These are phyloP conservation scores for Eutrema salsugineum DNA, from an alignment of 441 rosid genomes.

Conservation along the genomic window DNA sequence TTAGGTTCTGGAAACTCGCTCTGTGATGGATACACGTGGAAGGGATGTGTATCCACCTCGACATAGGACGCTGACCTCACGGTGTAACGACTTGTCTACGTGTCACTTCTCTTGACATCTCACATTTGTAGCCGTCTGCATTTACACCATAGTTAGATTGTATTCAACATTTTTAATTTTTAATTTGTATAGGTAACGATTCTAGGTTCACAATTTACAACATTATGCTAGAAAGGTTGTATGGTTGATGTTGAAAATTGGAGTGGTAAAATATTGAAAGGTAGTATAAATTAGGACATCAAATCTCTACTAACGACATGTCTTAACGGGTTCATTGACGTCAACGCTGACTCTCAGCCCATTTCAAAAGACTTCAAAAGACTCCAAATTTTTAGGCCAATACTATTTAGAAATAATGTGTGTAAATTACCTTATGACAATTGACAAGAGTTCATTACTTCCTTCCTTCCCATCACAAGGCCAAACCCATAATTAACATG, in stretches of 20 bases:
- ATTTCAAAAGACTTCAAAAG: not conserved
- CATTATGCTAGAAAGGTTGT: no score
- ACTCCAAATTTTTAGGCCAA: not conserved
- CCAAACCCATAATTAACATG: not conserved
- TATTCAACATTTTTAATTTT: no score
- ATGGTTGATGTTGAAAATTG: not conserved
- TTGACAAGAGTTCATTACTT: not conserved
- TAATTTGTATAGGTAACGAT: no score
- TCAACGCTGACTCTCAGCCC: not conserved
- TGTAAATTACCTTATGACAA: not conserved
- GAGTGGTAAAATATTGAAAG: not conserved
- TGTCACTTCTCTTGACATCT: conserved; percentile 16
- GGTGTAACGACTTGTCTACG: conserved; percentile 8
- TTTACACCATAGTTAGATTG: not conserved
- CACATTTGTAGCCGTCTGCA: not conserved
- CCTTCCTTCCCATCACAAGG: not conserved
- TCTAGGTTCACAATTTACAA: no score
- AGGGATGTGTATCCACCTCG: not conserved
- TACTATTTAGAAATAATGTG: not conserved
- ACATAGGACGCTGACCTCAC: not conserved
- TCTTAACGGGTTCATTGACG: not conserved
- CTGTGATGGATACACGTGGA: not conserved
- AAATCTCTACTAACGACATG: not conserved
- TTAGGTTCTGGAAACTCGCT: no score
- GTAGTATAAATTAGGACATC: not conserved